Evolutionary conservation across 2,329 filamentous ascomycete species (phyloP).

Genomic region (Fusarium proliferatum): DNA sequence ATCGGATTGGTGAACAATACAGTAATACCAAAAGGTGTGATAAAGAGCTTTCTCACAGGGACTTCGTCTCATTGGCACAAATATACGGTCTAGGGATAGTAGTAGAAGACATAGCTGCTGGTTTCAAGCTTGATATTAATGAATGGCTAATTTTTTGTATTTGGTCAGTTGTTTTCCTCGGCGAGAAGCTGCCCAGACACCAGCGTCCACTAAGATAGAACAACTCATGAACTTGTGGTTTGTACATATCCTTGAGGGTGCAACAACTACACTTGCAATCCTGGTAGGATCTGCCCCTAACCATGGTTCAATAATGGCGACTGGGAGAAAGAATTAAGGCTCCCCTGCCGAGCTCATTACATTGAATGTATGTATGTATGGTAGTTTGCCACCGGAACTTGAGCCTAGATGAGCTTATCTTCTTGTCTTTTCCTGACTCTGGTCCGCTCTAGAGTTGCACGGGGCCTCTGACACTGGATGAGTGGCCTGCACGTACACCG

Average conservation of each 20-base stretch:
- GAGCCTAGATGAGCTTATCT: constrained; percentile 36
- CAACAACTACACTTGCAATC: constrained; percentile 3
- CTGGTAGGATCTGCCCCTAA: constrained; percentile 31
- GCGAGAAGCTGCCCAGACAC: background rate
- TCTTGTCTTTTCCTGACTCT: constrained; percentile 10
- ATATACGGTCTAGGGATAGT: background rate
- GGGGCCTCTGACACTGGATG: background rate
- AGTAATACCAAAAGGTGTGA: background rate
- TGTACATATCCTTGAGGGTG: background rate
- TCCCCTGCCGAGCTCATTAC: constrained; percentile 17
- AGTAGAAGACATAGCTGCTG: background rate
- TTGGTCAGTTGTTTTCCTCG: background rate
- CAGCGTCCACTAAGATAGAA: background rate
- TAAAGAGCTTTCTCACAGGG: background rate
- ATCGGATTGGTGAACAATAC: background rate
- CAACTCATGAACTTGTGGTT: background rate
- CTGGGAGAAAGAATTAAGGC: constrained; percentile 19
- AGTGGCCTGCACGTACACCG: background rate
- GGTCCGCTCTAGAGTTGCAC: constrained; percentile 4
- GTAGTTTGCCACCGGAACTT: constrained; percentile 18
- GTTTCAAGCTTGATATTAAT: background rate
- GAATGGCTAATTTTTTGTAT: background rate
- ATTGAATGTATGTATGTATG: background rate
- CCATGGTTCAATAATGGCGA: constrained; percentile 17
- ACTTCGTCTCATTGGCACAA: background rate